phyloP scores from a whole-genome alignment of 257 asterid genomes.

The Primulina eburnea region DNA sequence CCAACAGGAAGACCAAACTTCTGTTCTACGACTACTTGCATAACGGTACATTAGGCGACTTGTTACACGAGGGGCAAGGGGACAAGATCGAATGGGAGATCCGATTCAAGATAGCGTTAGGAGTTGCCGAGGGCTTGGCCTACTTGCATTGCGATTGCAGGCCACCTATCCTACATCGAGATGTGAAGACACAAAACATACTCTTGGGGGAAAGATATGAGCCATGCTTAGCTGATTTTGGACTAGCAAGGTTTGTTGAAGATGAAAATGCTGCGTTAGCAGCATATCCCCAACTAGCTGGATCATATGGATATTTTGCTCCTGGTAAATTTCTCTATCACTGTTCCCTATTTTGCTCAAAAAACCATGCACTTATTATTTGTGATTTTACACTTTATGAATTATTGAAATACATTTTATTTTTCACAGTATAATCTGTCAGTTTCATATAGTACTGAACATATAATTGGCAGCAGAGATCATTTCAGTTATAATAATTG shows the following conservation, averaged over 20 bases:
- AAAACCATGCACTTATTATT: background rate
- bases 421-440: background rate
- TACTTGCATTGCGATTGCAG: slow-evolving; percentile 76
- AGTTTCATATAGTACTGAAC: background rate
- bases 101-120: slow-evolving; percentile 63
- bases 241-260: slow-evolving; percentile 73
- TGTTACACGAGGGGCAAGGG: slow-evolving; percentile 51
- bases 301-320: slow-evolving; percentile 86
- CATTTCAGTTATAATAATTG: background rate
- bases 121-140: slow-evolving; percentile 76
- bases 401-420: background rate
- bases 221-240: slow-evolving; percentile 74
- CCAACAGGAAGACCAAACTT: slow-evolving; percentile 64
- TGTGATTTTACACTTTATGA: too few relatives aligned
- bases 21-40: slow-evolving; percentile 70
- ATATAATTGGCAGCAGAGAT: background rate
- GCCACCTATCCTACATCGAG: slow-evolving; percentile 81
- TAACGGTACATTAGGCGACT: slow-evolving; percentile 50
- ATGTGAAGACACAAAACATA: slow-evolving; percentile 61
- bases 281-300: slow-evolving; percentile 69
- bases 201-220: slow-evolving; percentile 61
- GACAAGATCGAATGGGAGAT: slow-evolving; percentile 64
- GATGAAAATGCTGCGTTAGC: slow-evolving; percentile 45
- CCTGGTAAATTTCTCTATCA: slow-evolving; percentile 50
- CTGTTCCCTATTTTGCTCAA: slow-evolving; percentile 5